Evolutionary conservation across 2,329 filamentous ascomycete species (phyloP), one percentile per base, ranked within the genome.

Genomic region (Pezicula radicicola): DNA sequence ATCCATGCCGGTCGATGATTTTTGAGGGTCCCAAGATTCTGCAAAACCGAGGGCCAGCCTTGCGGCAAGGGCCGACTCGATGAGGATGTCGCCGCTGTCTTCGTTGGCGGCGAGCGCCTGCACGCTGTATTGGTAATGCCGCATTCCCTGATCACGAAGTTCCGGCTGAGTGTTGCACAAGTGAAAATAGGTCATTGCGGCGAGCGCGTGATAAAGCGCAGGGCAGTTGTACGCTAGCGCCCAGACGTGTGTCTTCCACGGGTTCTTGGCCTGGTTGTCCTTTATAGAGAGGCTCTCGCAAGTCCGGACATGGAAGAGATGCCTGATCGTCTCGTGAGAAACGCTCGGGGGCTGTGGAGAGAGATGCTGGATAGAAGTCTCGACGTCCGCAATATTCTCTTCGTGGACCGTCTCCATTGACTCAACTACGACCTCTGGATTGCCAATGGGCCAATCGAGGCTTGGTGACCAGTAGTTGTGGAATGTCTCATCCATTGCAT

Each of bases 261-360:
- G 84, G 60, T 88, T 88, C 60, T 87, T 84, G 2, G 73, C 77
- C 13, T 75, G 73, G 0, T 83, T 84, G 61, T 88, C 82, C 61
- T 86, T 87, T 49, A 88, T 73, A 1, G 84, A 87, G n/a, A 87
- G 72, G 42, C 88, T 84, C 4, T 83, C 83, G 58, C 84, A 87
- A 0, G 84, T 87, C 50, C 82, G 69, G 54, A 72, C 74, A 60
- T 85, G 79, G 60, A 84, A 87, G 18, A 81, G 78, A 50, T 79
- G 63, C 16, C 79, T 75, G 18, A 87, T 46, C 18, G 16, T 46
- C 21, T 36, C 44, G 3, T 12, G 25, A 13, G 13, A 18, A 21
- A 5, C 19, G 19, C 5, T 16, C 25, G 6, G 4, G 19, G 19
- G 19, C n/a, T 42, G 40, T 21, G 16, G 40, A 42, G 15, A 42